Base-by-base conservation (phyloP, 2,329 filamentous ascomycete genomes). In the Clarireedia paspali region DNA sequence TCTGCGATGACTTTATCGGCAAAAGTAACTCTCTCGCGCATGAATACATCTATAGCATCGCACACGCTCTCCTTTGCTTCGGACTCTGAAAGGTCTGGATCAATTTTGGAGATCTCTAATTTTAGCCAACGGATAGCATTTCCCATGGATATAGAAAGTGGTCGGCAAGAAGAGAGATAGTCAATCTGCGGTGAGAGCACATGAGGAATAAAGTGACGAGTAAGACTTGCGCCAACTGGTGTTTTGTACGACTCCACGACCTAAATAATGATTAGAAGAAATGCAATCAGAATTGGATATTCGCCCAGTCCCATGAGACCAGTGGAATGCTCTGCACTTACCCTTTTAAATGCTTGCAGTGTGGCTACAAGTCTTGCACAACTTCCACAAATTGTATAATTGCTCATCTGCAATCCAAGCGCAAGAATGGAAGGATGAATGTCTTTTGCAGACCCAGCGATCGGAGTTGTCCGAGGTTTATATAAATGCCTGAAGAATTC, bases 91-190 rank as follows among this genome's bases (percentile, higher is more conserved):
- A 87, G 82, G 64, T 91, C 88, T 42, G 92, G 90, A 66, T 96
- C 91, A 57, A 96, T 85, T 64, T 90, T 90, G 66, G 89, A 88
- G 68, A 99, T 92, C 66, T 90, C 84, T 48, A 96, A 83, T 76
- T 99, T 99, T 50, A 99, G 80, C 79, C 91, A 92, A 54, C 94
- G 84, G 68, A 99, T 95, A 38, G 91, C 91, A 70, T 97, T 99
- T 59, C 94, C 94, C 85, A 97, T 96, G 60, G 89, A 90, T 72
- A 96, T 94, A 63, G 89, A 95, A 73, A 99, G 88, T 36, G 94
- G 91, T n/a, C 94, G 85, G 68, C 91, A 96, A 63, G 90, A 90
- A 58, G 89, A 89, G 59, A 99, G 81, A 68, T 95, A 96, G 62
- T 95, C 91, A 67, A 99, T 96, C 72, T 99, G 94, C 39, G 91